Base-by-base conservation (phyloP, 2,329 filamentous ascomycete species). In the Phialocephala subalpina region DNA sequence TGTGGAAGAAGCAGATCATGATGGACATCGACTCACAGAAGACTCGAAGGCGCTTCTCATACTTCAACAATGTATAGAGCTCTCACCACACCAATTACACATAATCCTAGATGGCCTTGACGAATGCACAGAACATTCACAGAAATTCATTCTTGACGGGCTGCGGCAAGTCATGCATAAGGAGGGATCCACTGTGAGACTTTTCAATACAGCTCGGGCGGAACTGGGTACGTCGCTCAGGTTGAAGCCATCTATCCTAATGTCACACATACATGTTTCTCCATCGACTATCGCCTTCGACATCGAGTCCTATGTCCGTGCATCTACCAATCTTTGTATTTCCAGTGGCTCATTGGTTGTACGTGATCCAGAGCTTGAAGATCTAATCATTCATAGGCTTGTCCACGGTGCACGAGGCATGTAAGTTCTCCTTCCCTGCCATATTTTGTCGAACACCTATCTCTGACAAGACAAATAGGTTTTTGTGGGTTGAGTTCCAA, bases 401-500 rank as follows among this genome's bases (percentile, higher is more conserved):
- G 52, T 65, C 11, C 58, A 58, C 2, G 64, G 69, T 5, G 65
- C 69, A 2, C 45, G 66, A 38, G 69, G 69, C 61, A 70, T 70
- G 69, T 67, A 53, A 58, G 68, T 25, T 65, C 9, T 33, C 29
- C 9, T 33, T 5, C 29, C 4, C 29, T 33, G 4, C 29, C 4
- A 45, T 49, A 11, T 14, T 14, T 40, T 18, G 16, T 7, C 25
- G 22, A 22, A 40, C 14, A 12, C 14, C 9, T 25, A 11, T 16
- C 4, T 12, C 47, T 20, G 40, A 16, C 59, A 29, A 29, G 38
- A 3, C n/a, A 4, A 6, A 25, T 52, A 70, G 69, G 65, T 70
- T 70, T n/a, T 49, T 70, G 2, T 70, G 65, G 69, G 67, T 69
- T 1, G 52, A 65, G 57, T 69, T 70, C n/a, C 65, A 70, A 22